These are phyloP conservation scores for Meyerozyma carpophila DNA, from an alignment of 1,139 yeast species.

Conservation along the genomic window DNA sequence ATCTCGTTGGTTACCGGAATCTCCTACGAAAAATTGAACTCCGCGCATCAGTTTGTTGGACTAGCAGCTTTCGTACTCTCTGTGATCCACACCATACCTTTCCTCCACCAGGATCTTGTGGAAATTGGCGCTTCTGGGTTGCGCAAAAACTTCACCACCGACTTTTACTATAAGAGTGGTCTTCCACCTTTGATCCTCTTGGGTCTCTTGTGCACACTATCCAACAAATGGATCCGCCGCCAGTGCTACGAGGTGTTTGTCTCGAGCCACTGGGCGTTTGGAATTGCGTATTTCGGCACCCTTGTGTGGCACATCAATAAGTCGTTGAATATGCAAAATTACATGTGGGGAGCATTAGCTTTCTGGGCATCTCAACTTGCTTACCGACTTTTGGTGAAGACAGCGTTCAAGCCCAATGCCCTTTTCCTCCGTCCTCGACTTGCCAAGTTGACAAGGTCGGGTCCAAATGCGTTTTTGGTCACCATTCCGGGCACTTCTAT, in stretches of 20 bases:
- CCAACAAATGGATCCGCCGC: conserved; percentile 41
- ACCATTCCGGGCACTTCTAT: conserved; percentile 29
- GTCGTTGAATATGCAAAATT: conserved; percentile 35
- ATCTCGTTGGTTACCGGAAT: conserved; percentile 49
- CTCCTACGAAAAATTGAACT: conserved; percentile 51
- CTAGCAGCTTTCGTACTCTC: conserved; percentile 42
- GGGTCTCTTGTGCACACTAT: conserved; percentile 40
- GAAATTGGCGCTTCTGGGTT: conserved; percentile 47
- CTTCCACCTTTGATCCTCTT: conserved; percentile 43
- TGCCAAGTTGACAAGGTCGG: conserved; percentile 30
- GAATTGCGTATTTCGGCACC: conserved; percentile 48
- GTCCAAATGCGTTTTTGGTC: conserved; percentile 36
- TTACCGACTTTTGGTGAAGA: conserved; percentile 48
- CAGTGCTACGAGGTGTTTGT: conserved; percentile 47
- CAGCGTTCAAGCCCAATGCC: conserved; percentile 40
- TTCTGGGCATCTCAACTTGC: conserved; percentile 51
- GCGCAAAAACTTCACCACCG: conserved; percentile 11
- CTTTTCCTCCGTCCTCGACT: conserved; percentile 43
- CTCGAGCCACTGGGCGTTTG: conserved; percentile 57
- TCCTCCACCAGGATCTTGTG: conserved; percentile 35
- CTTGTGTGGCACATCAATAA: conserved; percentile 46
- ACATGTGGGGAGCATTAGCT: conserved; percentile 53
- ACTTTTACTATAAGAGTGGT: conserved; percentile 24
- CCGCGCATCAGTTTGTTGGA: conserved; percentile 48
- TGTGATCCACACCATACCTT: conserved; percentile 52